phyloP scores from a whole-genome alignment of 2,329 filamentous ascomycete species.

The Septoria linicola region DNA sequence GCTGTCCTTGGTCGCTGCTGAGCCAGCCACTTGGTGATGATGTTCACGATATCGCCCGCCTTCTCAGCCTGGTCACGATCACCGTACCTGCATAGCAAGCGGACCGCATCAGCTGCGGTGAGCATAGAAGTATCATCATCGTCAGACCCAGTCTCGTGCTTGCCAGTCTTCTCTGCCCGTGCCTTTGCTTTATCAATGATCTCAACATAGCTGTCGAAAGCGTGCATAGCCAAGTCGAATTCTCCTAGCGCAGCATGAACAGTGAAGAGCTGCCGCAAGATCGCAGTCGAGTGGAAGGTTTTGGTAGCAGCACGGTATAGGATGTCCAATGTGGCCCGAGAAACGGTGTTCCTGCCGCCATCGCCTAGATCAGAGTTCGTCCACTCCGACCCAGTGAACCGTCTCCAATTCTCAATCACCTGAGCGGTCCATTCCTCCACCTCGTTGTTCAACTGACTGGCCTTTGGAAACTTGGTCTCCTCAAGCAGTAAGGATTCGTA shows the following conservation, averaged over 20 bases:
- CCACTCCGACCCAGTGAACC: slow-evolving; percentile 79
- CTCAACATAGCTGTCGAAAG: slow-evolving; percentile 87
- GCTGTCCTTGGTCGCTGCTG: slow-evolving; percentile 50
- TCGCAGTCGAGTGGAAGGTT: slow-evolving; percentile 90
- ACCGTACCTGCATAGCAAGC: slow-evolving; percentile 79
- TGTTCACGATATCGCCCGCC: slow-evolving; percentile 66
- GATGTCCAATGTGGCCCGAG: slow-evolving; percentile 74
- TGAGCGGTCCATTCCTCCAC: slow-evolving; percentile 79
- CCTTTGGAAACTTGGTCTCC: slow-evolving; percentile 80
- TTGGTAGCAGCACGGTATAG: slow-evolving; percentile 88
- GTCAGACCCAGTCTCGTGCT: slow-evolving; percentile 70
- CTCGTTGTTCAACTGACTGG: slow-evolving; percentile 73
- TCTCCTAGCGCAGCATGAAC: slow-evolving; percentile 86
- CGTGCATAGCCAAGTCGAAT: slow-evolving; percentile 86
- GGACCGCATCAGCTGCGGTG: slow-evolving; percentile 77
- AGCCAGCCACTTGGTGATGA: slow-evolving; percentile 73
- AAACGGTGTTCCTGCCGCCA: slow-evolving; percentile 73
- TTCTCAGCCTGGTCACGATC: slow-evolving; percentile 73
- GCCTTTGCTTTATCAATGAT: slow-evolving; percentile 84
- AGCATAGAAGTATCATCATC: slow-evolving; percentile 72
- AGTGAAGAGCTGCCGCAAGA: slow-evolving; percentile 81
- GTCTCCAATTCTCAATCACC: slow-evolving; percentile 80
- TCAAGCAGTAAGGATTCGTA: slow-evolving; percentile 78
- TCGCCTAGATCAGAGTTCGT: slow-evolving; percentile 75
- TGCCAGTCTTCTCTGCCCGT: slow-evolving; percentile 71